Conservation (phyloP, 768 basidiomycete species). For the Mycena galericulata region DNA sequence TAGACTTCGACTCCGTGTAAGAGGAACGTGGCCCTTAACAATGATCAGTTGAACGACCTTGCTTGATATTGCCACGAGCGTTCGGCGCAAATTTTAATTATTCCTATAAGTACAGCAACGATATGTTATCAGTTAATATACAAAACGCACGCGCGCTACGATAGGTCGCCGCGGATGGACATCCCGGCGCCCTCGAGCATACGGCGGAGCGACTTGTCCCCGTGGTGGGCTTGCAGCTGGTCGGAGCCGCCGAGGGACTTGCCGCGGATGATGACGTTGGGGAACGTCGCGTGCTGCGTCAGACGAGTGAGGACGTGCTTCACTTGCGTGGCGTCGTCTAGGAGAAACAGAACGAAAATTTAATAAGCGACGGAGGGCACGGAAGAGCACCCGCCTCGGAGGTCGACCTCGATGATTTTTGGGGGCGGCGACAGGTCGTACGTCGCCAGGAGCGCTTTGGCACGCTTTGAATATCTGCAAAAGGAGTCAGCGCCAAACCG, state of each 20-base stretch:
- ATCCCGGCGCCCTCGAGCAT: slow-evolving; percentile 64
- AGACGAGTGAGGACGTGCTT: slow-evolving; percentile 76
- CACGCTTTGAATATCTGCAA: slow-evolving; percentile 67
- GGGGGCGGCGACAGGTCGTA: slow-evolving; percentile 76
- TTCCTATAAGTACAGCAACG: slow-evolving; percentile 25
- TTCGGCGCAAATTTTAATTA: not conserved
- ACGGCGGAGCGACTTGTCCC: slow-evolving; percentile 54
- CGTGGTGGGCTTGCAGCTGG: slow-evolving; percentile 64
- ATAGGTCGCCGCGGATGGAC: slow-evolving; percentile 41
- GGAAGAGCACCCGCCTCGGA: slow-evolving; percentile 60
- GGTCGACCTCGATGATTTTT: slow-evolving; percentile 80
- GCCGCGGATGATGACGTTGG: slow-evolving; percentile 77
- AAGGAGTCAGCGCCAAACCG: not conserved
- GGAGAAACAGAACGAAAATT: slow-evolving; percentile 9
- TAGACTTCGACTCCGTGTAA: too few species aligned
- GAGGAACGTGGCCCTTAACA: too few species aligned
- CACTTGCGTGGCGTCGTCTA: slow-evolving; percentile 72
- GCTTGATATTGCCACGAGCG: too few species aligned
- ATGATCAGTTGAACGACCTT: too few species aligned
- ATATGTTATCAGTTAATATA: slow-evolving; percentile 29
- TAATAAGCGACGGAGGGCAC: not conserved
- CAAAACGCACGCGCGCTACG: slow-evolving; percentile 21
- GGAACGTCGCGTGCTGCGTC: slow-evolving; percentile 78
- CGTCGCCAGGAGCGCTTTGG: slow-evolving; percentile 70
- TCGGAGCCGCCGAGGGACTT: slow-evolving; percentile 76